Base-by-base conservation (phyloP, 805 yeast genomes). In the Candida boidinii region DNA sequence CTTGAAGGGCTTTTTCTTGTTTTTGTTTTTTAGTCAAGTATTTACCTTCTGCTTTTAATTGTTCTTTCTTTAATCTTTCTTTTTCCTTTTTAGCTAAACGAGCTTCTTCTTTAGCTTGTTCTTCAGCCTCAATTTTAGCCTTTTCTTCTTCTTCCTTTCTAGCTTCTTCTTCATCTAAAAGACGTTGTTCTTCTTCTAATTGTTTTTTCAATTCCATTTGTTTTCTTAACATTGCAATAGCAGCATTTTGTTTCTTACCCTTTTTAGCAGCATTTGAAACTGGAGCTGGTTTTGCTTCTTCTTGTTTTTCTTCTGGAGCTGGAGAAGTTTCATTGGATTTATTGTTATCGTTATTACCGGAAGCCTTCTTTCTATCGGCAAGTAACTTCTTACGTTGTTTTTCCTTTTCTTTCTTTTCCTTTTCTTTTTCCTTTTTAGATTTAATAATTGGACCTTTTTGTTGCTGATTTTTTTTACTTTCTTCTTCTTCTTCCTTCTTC, bases 21-120 rank as follows among this genome's bases (percentile, higher is more conserved):
- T 83, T 86, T 68, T 92, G 98, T 55, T 88, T 90, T 66, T 85
- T 92, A 38, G 96, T 83, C 53, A 92, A 64, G 35, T 79, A 76
- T 55, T 92, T 92, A 52, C 99, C 99, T 62, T 90, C 96, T 23
- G 96, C 92, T 62, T 84, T 85, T 56, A 92, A 75, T 62, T 85
- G 90, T 50, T 92, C 98, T 45, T 74, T 80, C 68, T 82, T 29
- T 38, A 72, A 70, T 61, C 72, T 81, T 51, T 90, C 96, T 55
- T 76, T 83, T 60, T 92, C 98, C 50, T 78, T 85, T 73, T 83
- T 90, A 10, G 66, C 68, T 46, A 60, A 66, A 35, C 69, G 73
- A 24, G 73, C 76, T 45, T 73, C 88, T 41, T 69, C 71, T 36
- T 66, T 66, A 35, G 63, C 73, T 17, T 59, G 83, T 50, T 79